Percentiles rank a stretch among this genome's conserved stretches.
phyloP scores from a whole-genome alignment of 768 basidiomycete species.

The Leccinum disarticulatum region DNA sequence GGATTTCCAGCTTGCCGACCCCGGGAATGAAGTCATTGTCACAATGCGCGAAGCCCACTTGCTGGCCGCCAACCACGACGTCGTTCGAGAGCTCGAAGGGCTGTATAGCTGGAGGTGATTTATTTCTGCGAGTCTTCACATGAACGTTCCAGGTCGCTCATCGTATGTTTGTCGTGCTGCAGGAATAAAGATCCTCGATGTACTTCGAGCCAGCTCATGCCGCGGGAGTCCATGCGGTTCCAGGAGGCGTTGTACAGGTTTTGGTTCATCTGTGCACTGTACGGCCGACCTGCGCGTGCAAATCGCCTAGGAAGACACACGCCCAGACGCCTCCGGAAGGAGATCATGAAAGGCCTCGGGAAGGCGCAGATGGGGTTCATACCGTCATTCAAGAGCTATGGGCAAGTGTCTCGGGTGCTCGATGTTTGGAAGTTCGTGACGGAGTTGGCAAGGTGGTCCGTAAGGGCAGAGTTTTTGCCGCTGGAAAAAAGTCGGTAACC shows the following conservation, averaged over 20 bases:
- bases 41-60: conserved; percentile 14
- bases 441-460: conserved; percentile 12
- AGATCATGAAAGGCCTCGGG: conserved; percentile 2
- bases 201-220: conserved; percentile 21
- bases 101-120: conserved; percentile 24
- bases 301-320: conserved; percentile 11
- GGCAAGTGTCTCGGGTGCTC: conserved; percentile 1
- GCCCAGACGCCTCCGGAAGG: conserved; percentile 2
- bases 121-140: not conserved
- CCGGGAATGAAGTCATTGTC: not conserved
- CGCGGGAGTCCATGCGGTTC: conserved; percentile 35
- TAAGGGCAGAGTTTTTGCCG: conserved; percentile 7
- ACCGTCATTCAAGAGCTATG: conserved; percentile 3
- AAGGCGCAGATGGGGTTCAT: conserved; percentile 8
- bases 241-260: conserved; percentile 30
- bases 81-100: conserved; percentile 15
- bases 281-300: conserved; percentile 13
- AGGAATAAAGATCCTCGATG: conserved; percentile 40
- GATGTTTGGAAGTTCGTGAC: conserved; percentile 10
- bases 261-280: conserved; percentile 20
- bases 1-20: not conserved
- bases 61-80: conserved; percentile 16
- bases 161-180: not conserved
- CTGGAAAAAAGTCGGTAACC: conserved; percentile 6
- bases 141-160: conserved; percentile 1